A percentile compares a stretch with the other conserved stretches of the same genome.
phyloP scores from a whole-genome alignment of 2,329 filamentous ascomycete species.

The Aschersonia sp. region DNA sequence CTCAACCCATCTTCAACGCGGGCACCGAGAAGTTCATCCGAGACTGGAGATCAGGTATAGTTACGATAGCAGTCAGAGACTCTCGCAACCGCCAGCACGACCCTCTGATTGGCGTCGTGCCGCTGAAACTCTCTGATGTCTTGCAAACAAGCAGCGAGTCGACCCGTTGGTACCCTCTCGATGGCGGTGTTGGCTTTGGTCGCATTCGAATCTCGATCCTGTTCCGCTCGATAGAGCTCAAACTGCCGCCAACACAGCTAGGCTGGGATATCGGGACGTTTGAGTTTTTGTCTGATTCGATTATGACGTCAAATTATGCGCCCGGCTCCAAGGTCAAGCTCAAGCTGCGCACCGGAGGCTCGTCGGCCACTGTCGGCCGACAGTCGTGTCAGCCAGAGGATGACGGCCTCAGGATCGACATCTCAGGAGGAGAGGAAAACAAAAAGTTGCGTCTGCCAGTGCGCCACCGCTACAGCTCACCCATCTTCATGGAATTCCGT shows the following conservation, averaged over 20 bases:
- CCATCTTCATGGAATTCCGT: conserved; percentile 79
- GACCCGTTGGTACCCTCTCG: conserved; percentile 90
- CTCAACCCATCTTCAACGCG: conserved; percentile 93
- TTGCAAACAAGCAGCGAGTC: conserved; percentile 74
- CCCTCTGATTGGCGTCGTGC: conserved; percentile 83
- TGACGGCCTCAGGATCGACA: conserved; percentile 33
- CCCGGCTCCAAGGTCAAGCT: conserved; percentile 58
- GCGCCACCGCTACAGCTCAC: conserved; percentile 78
- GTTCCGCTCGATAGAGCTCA: conserved; percentile 79
- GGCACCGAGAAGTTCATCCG: conserved; percentile 86
- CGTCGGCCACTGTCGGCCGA: conserved; percentile 53
- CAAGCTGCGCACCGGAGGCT: conserved; percentile 71
- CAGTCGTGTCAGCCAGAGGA: conserved; percentile 46
- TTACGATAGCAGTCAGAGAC: conserved; percentile 81
- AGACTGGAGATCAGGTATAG: conserved; percentile 78
- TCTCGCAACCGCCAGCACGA: conserved; percentile 84
- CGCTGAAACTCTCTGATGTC: conserved; percentile 76
- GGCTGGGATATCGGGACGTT: conserved; percentile 96
- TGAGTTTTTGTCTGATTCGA: conserved; percentile 60
- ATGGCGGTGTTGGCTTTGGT: conserved; percentile 86
- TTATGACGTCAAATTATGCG: conserved; percentile 49
- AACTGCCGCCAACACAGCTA: conserved; percentile 68
- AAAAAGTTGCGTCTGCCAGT: conserved; percentile 62
- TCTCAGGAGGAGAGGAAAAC: conserved; percentile 25
- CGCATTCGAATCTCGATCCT: conserved; percentile 77